Evolutionary conservation across 2,329 filamentous ascomycete species (phyloP).

Genomic region (Diaporthe amygdali): DNA sequence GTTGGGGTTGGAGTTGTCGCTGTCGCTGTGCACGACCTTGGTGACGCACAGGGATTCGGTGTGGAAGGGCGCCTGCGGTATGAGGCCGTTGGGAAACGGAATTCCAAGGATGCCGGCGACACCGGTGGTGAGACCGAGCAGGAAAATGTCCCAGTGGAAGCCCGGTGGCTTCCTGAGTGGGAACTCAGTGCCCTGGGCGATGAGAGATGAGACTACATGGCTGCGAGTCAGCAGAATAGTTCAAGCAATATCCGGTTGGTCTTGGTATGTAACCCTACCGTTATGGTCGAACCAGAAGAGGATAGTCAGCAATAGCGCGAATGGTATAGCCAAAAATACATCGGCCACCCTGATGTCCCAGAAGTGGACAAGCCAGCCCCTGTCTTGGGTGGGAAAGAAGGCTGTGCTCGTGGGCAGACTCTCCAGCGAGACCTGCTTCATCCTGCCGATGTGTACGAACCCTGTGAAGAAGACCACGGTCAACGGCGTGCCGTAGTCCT

Average conservation of each 20-base stretch:
- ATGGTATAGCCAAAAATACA: slow-evolving; percentile 85
- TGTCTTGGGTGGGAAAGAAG: slow-evolving; percentile 77
- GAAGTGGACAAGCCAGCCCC: slow-evolving; percentile 80
- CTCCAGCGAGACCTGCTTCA: slow-evolving; percentile 72
- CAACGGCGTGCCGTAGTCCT: slow-evolving; percentile 87
- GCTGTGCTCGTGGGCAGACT: slow-evolving; percentile 77
- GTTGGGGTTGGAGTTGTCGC: slow-evolving; percentile 46
- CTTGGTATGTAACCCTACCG: slow-evolving; percentile 50
- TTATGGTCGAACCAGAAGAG: slow-evolving; percentile 93
- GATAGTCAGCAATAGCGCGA: slow-evolving; percentile 81
- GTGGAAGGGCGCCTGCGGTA: slow-evolving; percentile 84
- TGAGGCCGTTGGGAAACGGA: slow-evolving; percentile 82
- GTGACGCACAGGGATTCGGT: slow-evolving; percentile 80
- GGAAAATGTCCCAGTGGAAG: slow-evolving; percentile 86
- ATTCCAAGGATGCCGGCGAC: slow-evolving; percentile 77
- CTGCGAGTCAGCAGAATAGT: slow-evolving; percentile 13
- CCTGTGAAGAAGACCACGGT: slow-evolving; percentile 88
- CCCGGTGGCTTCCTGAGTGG: slow-evolving; percentile 81
- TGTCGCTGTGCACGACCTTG: slow-evolving; percentile 53
- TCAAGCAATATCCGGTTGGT: background rate
- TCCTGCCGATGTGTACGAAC: slow-evolving; percentile 85
- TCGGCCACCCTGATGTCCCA: slow-evolving; percentile 78
- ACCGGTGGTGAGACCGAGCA: slow-evolving; percentile 79
- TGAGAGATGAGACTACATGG: slow-evolving; percentile 74
- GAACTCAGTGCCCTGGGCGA: slow-evolving; percentile 83